Conservation (phyloP, 306 rosid genomes). For the Vicia faba region DNA sequence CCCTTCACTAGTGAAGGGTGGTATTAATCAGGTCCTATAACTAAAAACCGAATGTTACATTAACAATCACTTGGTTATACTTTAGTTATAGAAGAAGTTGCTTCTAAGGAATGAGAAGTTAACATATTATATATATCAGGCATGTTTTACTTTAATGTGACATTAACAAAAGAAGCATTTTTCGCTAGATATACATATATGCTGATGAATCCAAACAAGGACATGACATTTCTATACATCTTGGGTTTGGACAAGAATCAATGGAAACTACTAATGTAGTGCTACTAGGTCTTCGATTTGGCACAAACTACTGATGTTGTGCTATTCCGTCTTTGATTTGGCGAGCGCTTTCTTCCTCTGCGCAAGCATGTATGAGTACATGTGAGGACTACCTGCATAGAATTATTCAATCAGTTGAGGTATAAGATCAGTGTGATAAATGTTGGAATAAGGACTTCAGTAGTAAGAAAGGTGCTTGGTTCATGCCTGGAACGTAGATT, state of each 20-base stretch:
- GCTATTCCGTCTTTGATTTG: constrained; percentile 60
- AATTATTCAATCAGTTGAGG: constrained; percentile 26
- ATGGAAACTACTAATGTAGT: not conserved
- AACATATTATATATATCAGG: not conserved
- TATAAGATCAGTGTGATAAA: constrained; percentile 6
- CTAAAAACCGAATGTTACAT: too few relatives aligned
- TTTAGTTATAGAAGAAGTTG: not conserved
- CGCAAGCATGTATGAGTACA: constrained; percentile 72
- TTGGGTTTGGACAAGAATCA: constrained; percentile 24
- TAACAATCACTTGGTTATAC: too few relatives aligned
- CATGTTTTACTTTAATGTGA: constrained; percentile 15
- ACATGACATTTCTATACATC: constrained; percentile 12
- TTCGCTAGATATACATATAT: constrained; percentile 7
- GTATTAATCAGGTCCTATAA: too few relatives aligned
- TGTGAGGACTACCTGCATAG: constrained; percentile 75
- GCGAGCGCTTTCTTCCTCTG: constrained; percentile 79
- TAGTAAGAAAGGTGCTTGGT: constrained; percentile 29
- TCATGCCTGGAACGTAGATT: constrained; percentile 73
- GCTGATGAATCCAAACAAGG: constrained; percentile 17
- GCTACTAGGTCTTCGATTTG: constrained; percentile 59
- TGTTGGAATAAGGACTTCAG: not conserved
- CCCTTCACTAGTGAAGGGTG: too few relatives aligned
- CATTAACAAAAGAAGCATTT: constrained; percentile 1
- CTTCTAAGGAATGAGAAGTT: constrained; percentile 10
- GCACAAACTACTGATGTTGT: constrained; percentile 22